Evolutionary conservation across 108 stramenopile genomes (phyloP).

Genomic region (Pseudonitzschia delicatissima): DNA sequence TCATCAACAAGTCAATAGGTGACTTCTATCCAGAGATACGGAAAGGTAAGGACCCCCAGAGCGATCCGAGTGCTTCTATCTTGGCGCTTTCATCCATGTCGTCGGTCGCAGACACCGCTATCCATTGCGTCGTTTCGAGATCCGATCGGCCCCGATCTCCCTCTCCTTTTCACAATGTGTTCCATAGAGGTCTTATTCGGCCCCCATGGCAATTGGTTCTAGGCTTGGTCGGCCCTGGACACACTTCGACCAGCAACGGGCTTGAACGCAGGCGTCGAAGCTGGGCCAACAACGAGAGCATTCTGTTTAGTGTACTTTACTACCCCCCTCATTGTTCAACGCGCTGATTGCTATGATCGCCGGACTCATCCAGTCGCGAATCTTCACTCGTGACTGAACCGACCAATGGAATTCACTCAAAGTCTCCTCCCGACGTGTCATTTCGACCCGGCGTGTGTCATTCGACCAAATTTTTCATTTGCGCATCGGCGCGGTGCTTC

Average conservation of each 20-base stretch:
- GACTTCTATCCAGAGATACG: background rate
- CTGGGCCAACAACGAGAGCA: no score
- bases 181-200: background rate
- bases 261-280: no score
- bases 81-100: background rate
- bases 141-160: background rate
- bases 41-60: background rate
- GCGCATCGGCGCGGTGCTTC: constrained; percentile 2
- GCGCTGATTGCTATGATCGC: constrained; percentile 6
- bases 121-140: background rate
- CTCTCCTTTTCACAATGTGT: background rate
- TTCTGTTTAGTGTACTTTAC: constrained; percentile 13
- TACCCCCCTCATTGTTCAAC: constrained; percentile 3
- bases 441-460: background rate
- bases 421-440: background rate
- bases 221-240: no score
- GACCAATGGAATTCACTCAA: background rate
- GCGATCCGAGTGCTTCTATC: background rate
- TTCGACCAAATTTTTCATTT: background rate
- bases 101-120: constrained; percentile 9
- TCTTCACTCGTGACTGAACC: constrained; percentile 6
- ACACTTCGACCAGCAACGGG: no score
- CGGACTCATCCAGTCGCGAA: background rate
- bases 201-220: no score
- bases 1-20: background rate